Base-by-base conservation (phyloP, 805 yeast genomes). In the Candida xiaguanensis region DNA sequence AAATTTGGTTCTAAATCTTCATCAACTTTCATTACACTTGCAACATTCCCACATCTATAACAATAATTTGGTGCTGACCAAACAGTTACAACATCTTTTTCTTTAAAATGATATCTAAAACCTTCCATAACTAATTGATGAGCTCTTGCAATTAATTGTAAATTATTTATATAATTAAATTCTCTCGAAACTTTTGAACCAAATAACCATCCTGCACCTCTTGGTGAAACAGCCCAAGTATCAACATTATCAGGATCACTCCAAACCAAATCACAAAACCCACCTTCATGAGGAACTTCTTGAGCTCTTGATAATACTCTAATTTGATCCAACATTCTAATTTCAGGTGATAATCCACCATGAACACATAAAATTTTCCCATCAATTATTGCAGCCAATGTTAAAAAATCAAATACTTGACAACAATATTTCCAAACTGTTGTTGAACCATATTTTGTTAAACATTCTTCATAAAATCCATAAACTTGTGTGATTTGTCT, bases 121-220 rank as follows among this genome's bases (percentile, higher is more conserved):
- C 99, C 99, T 59, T 91, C 99, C 96, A 93, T 95, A 15, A 93
- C 98, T 61, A 91, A 77, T 64, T 91, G 99, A 67, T 91, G 99
- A 0, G 98, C 98, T 52, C 99, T 75, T 8, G 99, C 97, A 42
- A 91, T 89, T 50, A 91, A 69, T 48, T 78, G 79, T 45, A 93
- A 70, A 48, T 89, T 89, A 59, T 93, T 91, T 40, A 91, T 95
- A 61, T 93, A 95, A 65, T 91, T 93, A 66, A 93, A 93, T 62
- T 93, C 98, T 42, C 96, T 70, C 13, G 96, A 93, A 17, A 93
- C 97, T 59, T 85, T 84, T 32, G 89, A 78, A 17, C 99, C 99
- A 60, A 91, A 91, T 38, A 91, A 67, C 98, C 98, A 91, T 9
- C 99, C 99, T 0, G 99, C 99, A 45, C 99, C 99, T 56, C 99